Conservation (phyloP, 1,284 basidiomycete species). For the Trametes sp. region DNA sequence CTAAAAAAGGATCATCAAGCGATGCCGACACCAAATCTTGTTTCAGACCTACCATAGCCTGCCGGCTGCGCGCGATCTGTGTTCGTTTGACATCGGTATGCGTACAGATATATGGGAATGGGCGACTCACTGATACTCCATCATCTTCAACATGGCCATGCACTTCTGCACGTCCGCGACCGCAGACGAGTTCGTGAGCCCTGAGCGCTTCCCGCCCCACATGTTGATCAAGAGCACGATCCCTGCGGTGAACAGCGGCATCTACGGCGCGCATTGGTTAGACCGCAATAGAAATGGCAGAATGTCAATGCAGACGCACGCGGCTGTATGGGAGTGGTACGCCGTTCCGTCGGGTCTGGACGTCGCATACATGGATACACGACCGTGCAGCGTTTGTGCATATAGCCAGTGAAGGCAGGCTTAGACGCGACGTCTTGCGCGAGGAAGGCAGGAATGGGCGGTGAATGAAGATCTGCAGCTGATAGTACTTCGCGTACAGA, state of each 20-base stretch:
- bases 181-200: slow-evolving; percentile 58
- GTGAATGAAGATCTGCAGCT: slow-evolving; percentile 64
- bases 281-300: neutral
- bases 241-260: slow-evolving; percentile 66
- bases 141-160: slow-evolving; percentile 62
- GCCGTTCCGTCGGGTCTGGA: slow-evolving; percentile 40
- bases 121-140: slow-evolving; percentile 55
- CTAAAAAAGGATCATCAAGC: neutral
- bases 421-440: slow-evolving; percentile 47
- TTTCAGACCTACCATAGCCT: slow-evolving; percentile 46
- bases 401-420: slow-evolving; percentile 65
- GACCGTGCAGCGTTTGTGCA: slow-evolving; percentile 68
- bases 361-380: slow-evolving; percentile 60
- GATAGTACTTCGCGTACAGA: slow-evolving; percentile 63
- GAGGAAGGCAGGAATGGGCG: slow-evolving; percentile 67
- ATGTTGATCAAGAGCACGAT: slow-evolving; percentile 79
- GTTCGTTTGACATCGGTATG: too few species aligned
- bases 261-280: slow-evolving; percentile 29
- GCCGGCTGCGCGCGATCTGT: slow-evolving; percentile 58
- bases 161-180: slow-evolving; percentile 77
- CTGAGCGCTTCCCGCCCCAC: slow-evolving; percentile 72
- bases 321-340: slow-evolving; percentile 34
- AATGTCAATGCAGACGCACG: slow-evolving; percentile 17
- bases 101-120: neutral
- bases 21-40: neutral